phyloP scores from a whole-genome alignment of 495 filamentous ascomycete species.

The Immersiella caudata region DNA sequence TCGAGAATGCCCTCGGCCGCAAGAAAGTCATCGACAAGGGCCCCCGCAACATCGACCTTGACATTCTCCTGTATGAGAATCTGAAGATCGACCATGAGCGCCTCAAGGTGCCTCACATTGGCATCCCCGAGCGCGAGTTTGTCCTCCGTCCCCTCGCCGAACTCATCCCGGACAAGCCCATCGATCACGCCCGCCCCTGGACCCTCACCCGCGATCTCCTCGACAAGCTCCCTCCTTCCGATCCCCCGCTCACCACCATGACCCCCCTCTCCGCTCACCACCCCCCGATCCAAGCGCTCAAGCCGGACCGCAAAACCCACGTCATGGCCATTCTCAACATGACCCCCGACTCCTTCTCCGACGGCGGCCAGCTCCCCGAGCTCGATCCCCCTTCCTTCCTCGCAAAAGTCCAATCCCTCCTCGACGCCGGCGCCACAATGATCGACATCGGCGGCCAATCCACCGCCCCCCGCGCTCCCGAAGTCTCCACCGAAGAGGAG shows the following conservation, averaged over 20 bases:
- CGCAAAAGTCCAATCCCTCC: constrained; percentile 58
- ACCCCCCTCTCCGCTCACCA: constrained; percentile 66
- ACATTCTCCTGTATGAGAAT: constrained; percentile 86
- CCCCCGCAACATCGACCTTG: constrained; percentile 89
- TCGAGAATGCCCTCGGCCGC: constrained; percentile 77
- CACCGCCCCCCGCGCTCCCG: constrained; percentile 71
- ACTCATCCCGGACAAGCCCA: constrained; percentile 63
- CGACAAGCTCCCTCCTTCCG: constrained; percentile 57
- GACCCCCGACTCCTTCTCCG: constrained; percentile 96
- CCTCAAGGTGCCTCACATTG: constrained; percentile 79
- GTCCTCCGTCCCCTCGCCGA: constrained; percentile 88
- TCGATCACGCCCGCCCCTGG: constrained; percentile 53
- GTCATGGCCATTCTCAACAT: constrained; percentile 96
- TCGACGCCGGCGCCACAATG: constrained; percentile 72
- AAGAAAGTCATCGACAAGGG: constrained; percentile 90
- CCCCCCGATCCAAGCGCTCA: constrained; percentile 64
- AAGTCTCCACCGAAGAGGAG: constrained; percentile 73
- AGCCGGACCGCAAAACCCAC: constrained; percentile 66
- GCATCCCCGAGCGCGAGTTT: constrained; percentile 91
- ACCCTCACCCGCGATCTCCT: constrained; percentile 62
- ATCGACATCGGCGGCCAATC: constrained; percentile 94
- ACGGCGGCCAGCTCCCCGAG: constrained; percentile 68
- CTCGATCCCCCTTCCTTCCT: constrained; percentile 32
- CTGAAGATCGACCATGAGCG: constrained; percentile 64
- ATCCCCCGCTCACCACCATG: constrained; percentile 62